Conservation (phyloP, 129 eudicot genomes). For the Pseudognaphalium luteoalbum region DNA sequence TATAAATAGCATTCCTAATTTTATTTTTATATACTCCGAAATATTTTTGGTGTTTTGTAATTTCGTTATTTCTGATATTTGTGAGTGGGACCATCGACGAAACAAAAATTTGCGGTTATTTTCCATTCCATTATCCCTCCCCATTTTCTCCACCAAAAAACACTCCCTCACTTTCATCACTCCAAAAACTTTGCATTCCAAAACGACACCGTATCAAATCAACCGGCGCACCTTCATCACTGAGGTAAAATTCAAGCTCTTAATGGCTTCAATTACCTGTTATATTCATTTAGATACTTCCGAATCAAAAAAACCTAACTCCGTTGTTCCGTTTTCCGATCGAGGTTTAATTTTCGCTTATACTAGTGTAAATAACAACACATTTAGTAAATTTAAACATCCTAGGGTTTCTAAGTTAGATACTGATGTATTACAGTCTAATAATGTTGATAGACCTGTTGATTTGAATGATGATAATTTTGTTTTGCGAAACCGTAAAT, state of each 20-base stretch:
- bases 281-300: slow-evolving; percentile 32
- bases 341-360: slow-evolving; percentile 27
- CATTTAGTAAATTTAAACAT: slow-evolving; percentile 38
- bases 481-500: slow-evolving; percentile 32
- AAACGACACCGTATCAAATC: not conserved
- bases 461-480: slow-evolving; percentile 32
- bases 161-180: not conserved
- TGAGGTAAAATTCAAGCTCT: slow-evolving; percentile 19
- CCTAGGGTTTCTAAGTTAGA: slow-evolving; percentile 61
- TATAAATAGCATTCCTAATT: too few species aligned
- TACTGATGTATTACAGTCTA: slow-evolving; percentile 44
- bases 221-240: slow-evolving; percentile 4
- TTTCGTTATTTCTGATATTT: not conserved
- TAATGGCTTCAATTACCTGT: slow-evolving; percentile 29
- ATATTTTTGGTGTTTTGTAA: too few species aligned
- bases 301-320: slow-evolving; percentile 47
- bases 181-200: not conserved
- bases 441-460: slow-evolving; percentile 25
- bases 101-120: slow-evolving; percentile 34
- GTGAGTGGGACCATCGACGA: slow-evolving; percentile 9
- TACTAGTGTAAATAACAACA: slow-evolving; percentile 30
- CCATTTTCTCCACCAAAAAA: slow-evolving; percentile 3
- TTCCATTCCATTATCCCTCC: slow-evolving; percentile 32
- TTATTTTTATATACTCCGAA: too few species aligned
- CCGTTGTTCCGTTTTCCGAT: slow-evolving; percentile 28